phyloP scores from a whole-genome alignment of 2,329 filamentous ascomycete genomes.

The Ilyonectria sp. region DNA sequence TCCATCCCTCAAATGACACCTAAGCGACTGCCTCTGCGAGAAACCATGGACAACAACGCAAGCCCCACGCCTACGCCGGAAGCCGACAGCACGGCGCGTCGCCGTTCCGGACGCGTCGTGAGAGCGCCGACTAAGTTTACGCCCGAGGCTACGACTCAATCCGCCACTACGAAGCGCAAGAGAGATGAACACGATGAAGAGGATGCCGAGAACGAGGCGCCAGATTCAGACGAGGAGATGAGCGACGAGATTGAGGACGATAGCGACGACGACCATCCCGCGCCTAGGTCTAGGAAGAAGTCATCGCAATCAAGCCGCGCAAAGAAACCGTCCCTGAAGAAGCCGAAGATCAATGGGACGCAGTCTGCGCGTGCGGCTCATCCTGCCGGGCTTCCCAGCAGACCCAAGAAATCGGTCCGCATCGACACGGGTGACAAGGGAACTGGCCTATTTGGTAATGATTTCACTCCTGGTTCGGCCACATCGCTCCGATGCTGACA shows the following conservation, averaged over 20 bases:
- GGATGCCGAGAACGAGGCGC: slow-evolving; percentile 64
- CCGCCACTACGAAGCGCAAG: slow-evolving; percentile 71
- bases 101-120: slow-evolving; percentile 79
- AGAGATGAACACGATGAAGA: slow-evolving; percentile 62
- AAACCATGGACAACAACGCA: slow-evolving; percentile 70
- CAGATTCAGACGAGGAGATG: slow-evolving; percentile 62
- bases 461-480: slow-evolving; percentile 4
- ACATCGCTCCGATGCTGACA: slow-evolving; percentile 39
- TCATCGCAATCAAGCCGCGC: slow-evolving; percentile 61
- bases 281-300: slow-evolving; percentile 56
- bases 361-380: slow-evolving; percentile 56
- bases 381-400: slow-evolving; percentile 63
- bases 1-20: slow-evolving; percentile 39
- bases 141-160: slow-evolving; percentile 61
- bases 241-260: slow-evolving; percentile 64
- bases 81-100: slow-evolving; percentile 68
- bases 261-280: slow-evolving; percentile 59
- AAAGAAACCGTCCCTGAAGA: slow-evolving; percentile 74
- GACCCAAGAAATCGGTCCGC: slow-evolving; percentile 70
- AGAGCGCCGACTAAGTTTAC: slow-evolving; percentile 73
- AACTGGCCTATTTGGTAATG: slow-evolving; percentile 70
- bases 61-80: slow-evolving; percentile 68
- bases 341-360: slow-evolving; percentile 74
- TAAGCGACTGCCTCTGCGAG: slow-evolving; percentile 40
- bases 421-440: slow-evolving; percentile 67